phyloP scores from a whole-genome alignment of 257 asterid genomes.

The Nicotiana tomentosiformis region DNA sequence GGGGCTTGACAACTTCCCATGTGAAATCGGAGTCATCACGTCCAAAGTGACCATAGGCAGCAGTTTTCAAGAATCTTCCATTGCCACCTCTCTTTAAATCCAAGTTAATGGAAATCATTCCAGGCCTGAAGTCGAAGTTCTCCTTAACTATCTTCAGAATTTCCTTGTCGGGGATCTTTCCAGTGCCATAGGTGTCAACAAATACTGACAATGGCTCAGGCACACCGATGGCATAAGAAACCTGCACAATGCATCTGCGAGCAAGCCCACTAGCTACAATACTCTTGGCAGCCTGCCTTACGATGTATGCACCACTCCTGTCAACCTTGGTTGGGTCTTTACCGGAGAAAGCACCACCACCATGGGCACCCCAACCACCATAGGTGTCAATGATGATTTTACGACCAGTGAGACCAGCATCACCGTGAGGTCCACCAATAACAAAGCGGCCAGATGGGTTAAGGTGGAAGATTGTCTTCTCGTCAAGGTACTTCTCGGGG shows the following conservation, averaged over 20 bases:
- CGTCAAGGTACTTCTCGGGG: slow-evolving; percentile 60
- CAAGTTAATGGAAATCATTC: slow-evolving; percentile 53
- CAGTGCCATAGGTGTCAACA: slow-evolving; percentile 50
- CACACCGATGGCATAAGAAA: slow-evolving; percentile 59
- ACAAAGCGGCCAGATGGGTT: slow-evolving; percentile 58
- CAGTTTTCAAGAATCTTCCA: slow-evolving; percentile 52
- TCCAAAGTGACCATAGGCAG: slow-evolving; percentile 61
- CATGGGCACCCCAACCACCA: slow-evolving; percentile 72
- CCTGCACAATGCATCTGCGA: slow-evolving; percentile 55
- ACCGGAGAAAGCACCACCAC: slow-evolving; percentile 66
- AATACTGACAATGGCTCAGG: slow-evolving; percentile 58
- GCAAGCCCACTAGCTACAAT: slow-evolving; percentile 51
- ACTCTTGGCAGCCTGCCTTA: slow-evolving; percentile 60
- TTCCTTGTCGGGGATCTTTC: slow-evolving; percentile 53
- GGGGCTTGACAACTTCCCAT: slow-evolving; percentile 57
- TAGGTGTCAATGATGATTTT: slow-evolving; percentile 57
- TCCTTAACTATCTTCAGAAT: slow-evolving; percentile 50
- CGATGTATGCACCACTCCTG: slow-evolving; percentile 58
- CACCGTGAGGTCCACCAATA: slow-evolving; percentile 63
- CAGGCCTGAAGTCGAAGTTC: slow-evolving; percentile 53
- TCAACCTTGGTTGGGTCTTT: slow-evolving; percentile 67
- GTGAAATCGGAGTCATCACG: slow-evolving; percentile 53
- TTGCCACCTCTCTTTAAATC: slow-evolving; percentile 54
- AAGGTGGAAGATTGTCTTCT: slow-evolving; percentile 58
- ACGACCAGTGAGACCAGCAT: slow-evolving; percentile 64